These are phyloP conservation scores for Amanita exitialis DNA, from an alignment of 768 basidiomycete species.

Conservation along the genomic window DNA sequence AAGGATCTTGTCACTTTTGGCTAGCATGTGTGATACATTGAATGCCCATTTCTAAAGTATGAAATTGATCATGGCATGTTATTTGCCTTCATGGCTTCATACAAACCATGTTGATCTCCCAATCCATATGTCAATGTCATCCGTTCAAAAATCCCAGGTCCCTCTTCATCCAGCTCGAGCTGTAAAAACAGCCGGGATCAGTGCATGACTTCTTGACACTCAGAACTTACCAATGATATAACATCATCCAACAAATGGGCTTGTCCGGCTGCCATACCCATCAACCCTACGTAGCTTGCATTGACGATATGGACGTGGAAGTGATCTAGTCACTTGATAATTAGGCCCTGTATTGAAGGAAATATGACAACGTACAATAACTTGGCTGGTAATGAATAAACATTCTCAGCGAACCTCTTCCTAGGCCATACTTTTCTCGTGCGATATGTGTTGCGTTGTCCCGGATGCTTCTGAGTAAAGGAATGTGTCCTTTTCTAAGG, in stretches of 20 bases:
- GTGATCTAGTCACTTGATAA: constrained; percentile 46
- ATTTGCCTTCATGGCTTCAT: constrained; percentile 24
- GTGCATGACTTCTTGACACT: not conserved
- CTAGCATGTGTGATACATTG: not conserved
- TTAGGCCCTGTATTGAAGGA: not conserved
- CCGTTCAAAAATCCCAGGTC: constrained; percentile 47
- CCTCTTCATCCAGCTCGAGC: constrained; percentile 50
- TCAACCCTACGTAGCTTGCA: constrained; percentile 48
- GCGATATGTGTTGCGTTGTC: constrained; percentile 42
- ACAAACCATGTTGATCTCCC: constrained; percentile 74
- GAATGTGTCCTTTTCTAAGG: constrained; percentile 52
- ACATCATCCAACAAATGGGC: constrained; percentile 91
- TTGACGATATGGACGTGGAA: constrained; percentile 93
- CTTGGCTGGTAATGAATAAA: constrained; percentile 94
- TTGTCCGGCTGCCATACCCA: constrained; percentile 80
- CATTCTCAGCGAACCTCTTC: constrained; percentile 54
- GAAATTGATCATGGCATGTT: no score
- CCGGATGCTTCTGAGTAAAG: constrained; percentile 57
- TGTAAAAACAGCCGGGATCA: constrained; percentile 1
- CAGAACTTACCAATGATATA: constrained; percentile 60
- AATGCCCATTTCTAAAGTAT: not conserved
- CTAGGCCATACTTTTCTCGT: constrained; percentile 56
- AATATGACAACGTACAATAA: constrained; percentile 58
- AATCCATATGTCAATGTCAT: constrained; percentile 79
- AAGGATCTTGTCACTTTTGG: not conserved